These are phyloP conservation scores for Lepidium didymum DNA, from an alignment of 345 rosid genomes.

Conservation along the genomic window DNA sequence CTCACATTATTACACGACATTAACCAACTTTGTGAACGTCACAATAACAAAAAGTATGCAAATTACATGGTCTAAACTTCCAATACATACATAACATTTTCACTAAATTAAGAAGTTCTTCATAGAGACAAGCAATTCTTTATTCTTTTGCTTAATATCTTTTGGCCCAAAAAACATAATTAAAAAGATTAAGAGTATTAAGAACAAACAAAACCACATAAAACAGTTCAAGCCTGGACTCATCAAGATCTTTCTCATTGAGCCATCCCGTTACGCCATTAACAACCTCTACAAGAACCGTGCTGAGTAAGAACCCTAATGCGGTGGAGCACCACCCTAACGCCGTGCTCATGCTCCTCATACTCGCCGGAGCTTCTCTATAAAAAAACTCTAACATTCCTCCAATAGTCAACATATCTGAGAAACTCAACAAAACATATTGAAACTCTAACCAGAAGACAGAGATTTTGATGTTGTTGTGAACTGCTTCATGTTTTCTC, in stretches of 20 bases:
- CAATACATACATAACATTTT: conserved; percentile 1
- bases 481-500: conserved; percentile 31
- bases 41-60: neutral
- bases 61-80: neutral
- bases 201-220: conserved; percentile 39
- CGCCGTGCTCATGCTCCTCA: conserved; percentile 48
- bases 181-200: conserved; percentile 40
- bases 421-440: conserved; percentile 40
- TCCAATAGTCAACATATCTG: conserved; percentile 51
- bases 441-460: conserved; percentile 53
- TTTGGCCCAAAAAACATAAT: conserved; percentile 29
- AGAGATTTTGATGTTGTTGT: conserved; percentile 18
- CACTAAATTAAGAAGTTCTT: neutral
- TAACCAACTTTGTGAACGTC: neutral
- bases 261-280: conserved; percentile 47
- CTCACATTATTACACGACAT: neutral
- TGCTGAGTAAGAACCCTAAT: conserved; percentile 49
- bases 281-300: conserved; percentile 31
- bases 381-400: conserved; percentile 71
- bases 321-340: conserved; percentile 54
- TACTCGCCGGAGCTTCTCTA: conserved; percentile 40
- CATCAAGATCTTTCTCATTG: conserved; percentile 35
- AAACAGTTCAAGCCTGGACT: conserved; percentile 38
- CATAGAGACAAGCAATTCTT: neutral
- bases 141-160: conserved; percentile 8